Conservation (phyloP, 805 yeast genomes). For the Tetrapisispora pingtungensis region DNA sequence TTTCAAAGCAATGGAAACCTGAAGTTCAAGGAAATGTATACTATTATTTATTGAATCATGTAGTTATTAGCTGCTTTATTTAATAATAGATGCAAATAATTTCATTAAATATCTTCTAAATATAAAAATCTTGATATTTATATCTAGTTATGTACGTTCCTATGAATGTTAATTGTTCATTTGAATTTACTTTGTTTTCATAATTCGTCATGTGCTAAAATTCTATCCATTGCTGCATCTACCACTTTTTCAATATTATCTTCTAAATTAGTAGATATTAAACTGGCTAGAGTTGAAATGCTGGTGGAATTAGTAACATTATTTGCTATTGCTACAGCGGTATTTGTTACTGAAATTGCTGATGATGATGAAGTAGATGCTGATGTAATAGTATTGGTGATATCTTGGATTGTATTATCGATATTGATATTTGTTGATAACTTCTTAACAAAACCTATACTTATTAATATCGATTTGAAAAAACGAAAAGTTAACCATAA, state of each 20-base stretch:
- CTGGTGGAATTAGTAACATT: not conserved
- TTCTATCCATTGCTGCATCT: conserved; percentile 19
- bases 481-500: conserved; percentile 28
- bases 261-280: not conserved
- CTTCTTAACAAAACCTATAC: conserved; percentile 19
- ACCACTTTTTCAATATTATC: conserved; percentile 13
- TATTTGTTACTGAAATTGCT: not conserved
- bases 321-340: not conserved
- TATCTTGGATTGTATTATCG: not conserved
- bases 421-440: not conserved
- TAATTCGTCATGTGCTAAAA: conserved; percentile 18
- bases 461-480: conserved; percentile 29
- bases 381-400: not conserved
- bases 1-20: too few species aligned
- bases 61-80: too few species aligned
- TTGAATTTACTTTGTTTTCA: not conserved
- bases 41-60: too few species aligned
- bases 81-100: too few species aligned
- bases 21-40: too few species aligned
- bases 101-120: too few species aligned
- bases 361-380: conserved; percentile 1
- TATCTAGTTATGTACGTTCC: too few species aligned
- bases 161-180: too few species aligned
- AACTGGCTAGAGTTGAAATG: not conserved
- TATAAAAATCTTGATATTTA: not conserved